phyloP scores from a whole-genome alignment of 2,329 filamentous ascomycete species.

The Nigrospora sphaerica region DNA sequence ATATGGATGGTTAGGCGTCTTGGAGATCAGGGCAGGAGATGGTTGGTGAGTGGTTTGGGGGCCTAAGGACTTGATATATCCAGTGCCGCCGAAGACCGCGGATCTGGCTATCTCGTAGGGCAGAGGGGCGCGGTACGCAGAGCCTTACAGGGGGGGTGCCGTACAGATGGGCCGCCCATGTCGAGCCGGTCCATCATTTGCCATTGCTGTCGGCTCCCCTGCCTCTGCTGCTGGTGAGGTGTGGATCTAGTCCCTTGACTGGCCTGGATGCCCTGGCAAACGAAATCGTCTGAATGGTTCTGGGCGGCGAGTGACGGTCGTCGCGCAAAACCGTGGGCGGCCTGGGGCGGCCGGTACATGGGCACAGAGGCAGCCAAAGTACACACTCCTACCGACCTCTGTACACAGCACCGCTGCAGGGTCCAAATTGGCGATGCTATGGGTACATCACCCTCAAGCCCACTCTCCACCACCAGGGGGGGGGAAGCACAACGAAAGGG shows the following conservation, averaged over 20 bases:
- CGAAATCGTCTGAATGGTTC: background rate
- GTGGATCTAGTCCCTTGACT: background rate
- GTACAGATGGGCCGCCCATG: background rate
- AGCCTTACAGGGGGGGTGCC: conserved; percentile 4
- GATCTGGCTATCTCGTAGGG: conserved; percentile 4
- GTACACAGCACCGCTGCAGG: background rate
- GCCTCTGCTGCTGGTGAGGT: background rate
- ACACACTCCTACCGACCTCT: too few species aligned
- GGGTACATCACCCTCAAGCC: too few species aligned
- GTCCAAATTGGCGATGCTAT: background rate
- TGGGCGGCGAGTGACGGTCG: background rate
- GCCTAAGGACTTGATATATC: conserved; percentile 15
- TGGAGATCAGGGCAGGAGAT: conserved; percentile 14
- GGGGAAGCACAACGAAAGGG: too few species aligned
- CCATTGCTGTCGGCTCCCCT: background rate
- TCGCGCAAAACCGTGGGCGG: conserved; percentile 1
- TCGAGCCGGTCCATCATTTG: background rate
- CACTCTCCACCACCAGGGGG: too few species aligned
- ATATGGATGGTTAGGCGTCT: conserved; percentile 3
- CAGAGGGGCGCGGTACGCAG: conserved; percentile 6
- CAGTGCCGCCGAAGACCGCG: conserved; percentile 3
- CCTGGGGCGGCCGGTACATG: background rate
- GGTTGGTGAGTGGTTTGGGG: conserved; percentile 13
- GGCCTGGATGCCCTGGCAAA: conserved; percentile 2
- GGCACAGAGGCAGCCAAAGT: background rate